Evolutionary conservation across 2,329 filamentous ascomycete species (phyloP).

Genomic region (Colletotrichum salicis): DNA sequence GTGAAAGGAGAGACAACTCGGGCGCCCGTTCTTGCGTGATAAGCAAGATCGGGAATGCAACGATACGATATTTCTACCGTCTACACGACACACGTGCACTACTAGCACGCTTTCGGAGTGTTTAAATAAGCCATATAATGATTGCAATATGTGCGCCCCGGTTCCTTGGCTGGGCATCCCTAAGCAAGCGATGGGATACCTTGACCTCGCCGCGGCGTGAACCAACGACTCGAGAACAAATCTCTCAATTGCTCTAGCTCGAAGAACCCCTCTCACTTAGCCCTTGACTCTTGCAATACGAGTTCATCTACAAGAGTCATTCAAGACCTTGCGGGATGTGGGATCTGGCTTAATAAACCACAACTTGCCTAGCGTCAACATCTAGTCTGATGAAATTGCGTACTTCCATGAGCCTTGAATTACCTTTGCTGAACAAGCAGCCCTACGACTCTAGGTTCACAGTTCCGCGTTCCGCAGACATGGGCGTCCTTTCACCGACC

Average conservation of each 20-base stretch:
- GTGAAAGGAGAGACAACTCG: too few relatives aligned
- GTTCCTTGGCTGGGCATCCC: not conserved
- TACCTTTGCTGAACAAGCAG: not conserved
- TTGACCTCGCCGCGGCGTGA: not conserved
- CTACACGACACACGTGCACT: not conserved
- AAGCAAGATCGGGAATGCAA: too few relatives aligned
- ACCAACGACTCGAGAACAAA: not conserved
- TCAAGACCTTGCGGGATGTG: not conserved
- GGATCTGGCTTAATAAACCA: not conserved
- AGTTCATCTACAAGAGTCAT: not conserved
- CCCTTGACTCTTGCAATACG: not conserved
- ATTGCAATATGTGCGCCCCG: not conserved
- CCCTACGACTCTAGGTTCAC: conserved; percentile 8
- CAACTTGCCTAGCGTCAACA: not conserved
- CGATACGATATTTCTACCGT: not conserved
- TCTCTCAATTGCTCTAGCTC: not conserved
- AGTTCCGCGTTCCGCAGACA: conserved; percentile 2
- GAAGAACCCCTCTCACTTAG: not conserved
- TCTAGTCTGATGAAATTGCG: conserved; percentile 1
- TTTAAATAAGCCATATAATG: not conserved
- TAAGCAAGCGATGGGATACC: not conserved
- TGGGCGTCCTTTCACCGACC: not conserved
- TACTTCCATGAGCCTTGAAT: not conserved
- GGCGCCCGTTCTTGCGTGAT: not conserved
- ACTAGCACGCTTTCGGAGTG: not conserved